A percentile compares a stretch with the other conserved stretches of the same genome.
phyloP scores from a whole-genome alignment of 192 early-diverging fungal genomes.

The Podila minutissima region DNA sequence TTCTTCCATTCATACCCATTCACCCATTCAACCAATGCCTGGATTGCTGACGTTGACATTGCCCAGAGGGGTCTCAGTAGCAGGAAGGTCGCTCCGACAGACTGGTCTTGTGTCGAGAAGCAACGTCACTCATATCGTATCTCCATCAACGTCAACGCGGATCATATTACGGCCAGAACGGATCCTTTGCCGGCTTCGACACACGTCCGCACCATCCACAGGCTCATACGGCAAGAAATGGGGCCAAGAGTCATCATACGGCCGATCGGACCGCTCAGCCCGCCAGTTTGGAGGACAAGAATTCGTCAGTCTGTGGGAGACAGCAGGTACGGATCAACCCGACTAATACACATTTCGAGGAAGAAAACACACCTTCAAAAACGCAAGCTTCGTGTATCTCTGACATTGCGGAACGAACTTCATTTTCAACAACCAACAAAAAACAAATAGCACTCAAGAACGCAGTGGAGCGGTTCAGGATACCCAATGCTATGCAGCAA shows the following conservation, averaged over 20 bases:
- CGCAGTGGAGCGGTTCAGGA: conserved; percentile 29
- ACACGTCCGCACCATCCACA: background rate
- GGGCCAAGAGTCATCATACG: background rate
- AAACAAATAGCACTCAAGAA: conserved; percentile 17
- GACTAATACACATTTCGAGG: background rate
- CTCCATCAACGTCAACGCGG: background rate
- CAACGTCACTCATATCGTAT: background rate
- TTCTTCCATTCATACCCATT: background rate
- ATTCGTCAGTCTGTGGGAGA: conserved; percentile 23
- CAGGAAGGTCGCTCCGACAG: background rate
- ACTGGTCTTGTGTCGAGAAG: background rate
- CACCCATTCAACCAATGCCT: background rate
- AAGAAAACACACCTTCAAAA: too few relatives aligned
- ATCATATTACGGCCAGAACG: background rate
- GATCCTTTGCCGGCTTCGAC: background rate
- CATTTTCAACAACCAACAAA: background rate
- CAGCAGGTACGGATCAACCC: conserved; percentile 8
- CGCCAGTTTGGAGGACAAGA: conserved; percentile 36
- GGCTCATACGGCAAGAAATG: background rate
- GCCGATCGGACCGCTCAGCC: background rate
- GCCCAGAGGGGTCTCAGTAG: background rate
- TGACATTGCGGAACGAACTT: background rate
- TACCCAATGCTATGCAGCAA: conserved; percentile 18
- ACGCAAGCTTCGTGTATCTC: too few relatives aligned
- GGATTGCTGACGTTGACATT: conserved; percentile 2